Evolutionary conservation across 306 rosid genomes (phyloP).

Genomic region (Lathyrus oleraceus): DNA sequence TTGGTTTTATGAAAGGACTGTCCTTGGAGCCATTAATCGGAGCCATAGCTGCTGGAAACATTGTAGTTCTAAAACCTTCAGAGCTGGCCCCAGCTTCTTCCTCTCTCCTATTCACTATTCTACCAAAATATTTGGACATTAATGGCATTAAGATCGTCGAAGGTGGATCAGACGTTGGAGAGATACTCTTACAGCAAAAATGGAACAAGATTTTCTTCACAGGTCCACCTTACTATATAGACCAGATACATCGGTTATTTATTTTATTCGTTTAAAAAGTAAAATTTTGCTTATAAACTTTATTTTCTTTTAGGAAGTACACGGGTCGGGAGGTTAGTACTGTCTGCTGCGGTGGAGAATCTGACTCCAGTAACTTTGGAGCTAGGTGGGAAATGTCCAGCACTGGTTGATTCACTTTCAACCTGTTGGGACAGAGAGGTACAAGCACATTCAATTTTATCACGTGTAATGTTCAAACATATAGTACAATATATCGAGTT

Average conservation of each 20-base stretch:
- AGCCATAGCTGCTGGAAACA: constrained; percentile 83
- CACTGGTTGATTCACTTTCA: constrained; percentile 64
- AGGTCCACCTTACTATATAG: constrained; percentile 34
- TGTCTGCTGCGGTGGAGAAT: constrained; percentile 68
- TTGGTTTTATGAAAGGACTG: constrained; percentile 49
- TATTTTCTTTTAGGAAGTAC: constrained; percentile 49
- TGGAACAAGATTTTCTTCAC: constrained; percentile 87
- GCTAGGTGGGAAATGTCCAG: constrained; percentile 85
- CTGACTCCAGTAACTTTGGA: constrained; percentile 74
- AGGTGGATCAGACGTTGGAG: constrained; percentile 60
- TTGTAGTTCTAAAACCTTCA: constrained; percentile 63
- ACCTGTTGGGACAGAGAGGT: constrained; percentile 62
- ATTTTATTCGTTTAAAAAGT: too few relatives aligned
- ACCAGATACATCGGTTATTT: too few relatives aligned
- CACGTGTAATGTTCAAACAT: neutral
- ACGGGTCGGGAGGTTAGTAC: constrained; percentile 55
- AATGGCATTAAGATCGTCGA: constrained; percentile 55
- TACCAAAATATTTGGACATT: constrained; percentile 52
- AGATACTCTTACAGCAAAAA: constrained; percentile 48
- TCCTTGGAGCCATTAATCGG: constrained; percentile 82
- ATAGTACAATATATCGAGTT: neutral
- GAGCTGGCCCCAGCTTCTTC: constrained; percentile 63
- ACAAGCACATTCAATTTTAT: neutral
- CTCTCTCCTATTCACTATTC: constrained; percentile 47
- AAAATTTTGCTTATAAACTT: too few relatives aligned